These are phyloP conservation scores for Cercospora sojina DNA, from an alignment of 2,329 filamentous ascomycete species.

Conservation along the genomic window DNA sequence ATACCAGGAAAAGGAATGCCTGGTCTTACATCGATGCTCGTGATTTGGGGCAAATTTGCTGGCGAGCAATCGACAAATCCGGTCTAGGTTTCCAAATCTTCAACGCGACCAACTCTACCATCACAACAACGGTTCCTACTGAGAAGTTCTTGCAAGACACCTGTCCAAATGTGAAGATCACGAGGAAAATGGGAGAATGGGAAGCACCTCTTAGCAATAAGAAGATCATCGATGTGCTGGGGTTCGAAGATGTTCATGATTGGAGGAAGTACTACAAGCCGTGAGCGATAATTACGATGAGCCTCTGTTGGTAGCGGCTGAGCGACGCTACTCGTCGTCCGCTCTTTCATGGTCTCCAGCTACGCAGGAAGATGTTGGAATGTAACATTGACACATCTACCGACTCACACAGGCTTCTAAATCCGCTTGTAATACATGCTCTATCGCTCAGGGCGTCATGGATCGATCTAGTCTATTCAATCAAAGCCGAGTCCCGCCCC, in stretches of 20 bases:
- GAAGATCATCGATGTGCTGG: constrained; percentile 60
- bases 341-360: too few relatives aligned
- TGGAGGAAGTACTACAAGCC: constrained; percentile 54
- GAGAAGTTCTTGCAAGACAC: constrained; percentile 53
- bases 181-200: constrained; percentile 56
- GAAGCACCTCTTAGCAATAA: constrained; percentile 62
- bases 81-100: constrained; percentile 63
- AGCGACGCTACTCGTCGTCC: too few relatives aligned
- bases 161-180: constrained; percentile 53
- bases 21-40: constrained; percentile 65
- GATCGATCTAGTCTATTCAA: background rate
- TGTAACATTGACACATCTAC: too few relatives aligned
- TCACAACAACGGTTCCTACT: constrained; percentile 56
- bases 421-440: background rate
- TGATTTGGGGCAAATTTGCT: constrained; percentile 62
- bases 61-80: constrained; percentile 53
- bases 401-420: too few relatives aligned
- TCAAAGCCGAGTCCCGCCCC: constrained; percentile 1
- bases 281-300: background rate
- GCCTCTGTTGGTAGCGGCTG: background rate
- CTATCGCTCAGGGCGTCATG: background rate
- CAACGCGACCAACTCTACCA: constrained; percentile 63
- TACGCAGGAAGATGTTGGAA: too few relatives aligned
- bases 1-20: constrained; percentile 56
- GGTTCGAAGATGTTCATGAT: constrained; percentile 59